phyloP scores from a whole-genome alignment of 306 rosid genomes.

The Begonia masoniana region DNA sequence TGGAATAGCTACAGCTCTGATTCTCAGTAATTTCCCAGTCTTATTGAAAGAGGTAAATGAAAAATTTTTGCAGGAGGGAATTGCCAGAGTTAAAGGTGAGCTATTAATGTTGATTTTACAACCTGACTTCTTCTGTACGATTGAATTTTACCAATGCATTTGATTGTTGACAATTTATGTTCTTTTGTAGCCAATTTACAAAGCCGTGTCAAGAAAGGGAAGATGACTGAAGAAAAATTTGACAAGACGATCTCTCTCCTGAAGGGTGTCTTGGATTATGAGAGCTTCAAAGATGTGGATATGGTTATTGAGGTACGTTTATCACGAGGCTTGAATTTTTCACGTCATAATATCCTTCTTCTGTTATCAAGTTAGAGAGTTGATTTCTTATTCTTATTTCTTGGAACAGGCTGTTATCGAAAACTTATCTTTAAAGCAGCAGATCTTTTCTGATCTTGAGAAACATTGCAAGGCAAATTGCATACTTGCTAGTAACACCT shows the following conservation, averaged over 20 bases:
- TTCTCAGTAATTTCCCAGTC: constrained; percentile 65
- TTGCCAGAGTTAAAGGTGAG: constrained; percentile 79
- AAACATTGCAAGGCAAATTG: constrained; percentile 81
- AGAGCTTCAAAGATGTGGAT: constrained; percentile 80
- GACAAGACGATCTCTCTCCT: constrained; percentile 62
- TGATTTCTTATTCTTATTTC: not conserved
- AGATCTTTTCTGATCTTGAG: constrained; percentile 85
- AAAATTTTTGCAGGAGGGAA: constrained; percentile 80
- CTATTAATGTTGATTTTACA: not conserved
- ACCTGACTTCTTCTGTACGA: constrained; percentile 8
- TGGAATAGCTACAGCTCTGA: constrained; percentile 82
- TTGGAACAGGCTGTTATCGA: constrained; percentile 85
- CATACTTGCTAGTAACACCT: constrained; percentile 90
- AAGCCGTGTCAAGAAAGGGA: constrained; percentile 80
- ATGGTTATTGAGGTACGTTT: constrained; percentile 78
- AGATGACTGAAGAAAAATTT: constrained; percentile 56
- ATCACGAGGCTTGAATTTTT: not conserved
- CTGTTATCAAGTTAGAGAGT: no score
- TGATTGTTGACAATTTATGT: not conserved
- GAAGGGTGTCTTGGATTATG: constrained; percentile 60
- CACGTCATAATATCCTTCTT: no score
- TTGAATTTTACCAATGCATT: not conserved
- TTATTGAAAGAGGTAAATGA: constrained; percentile 83
- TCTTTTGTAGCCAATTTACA: constrained; percentile 69
- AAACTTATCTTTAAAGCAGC: constrained; percentile 80